Evolutionary conservation across 108 stramenopile genomes (phyloP), one percentile per base, ranked within the genome.

Genomic region (Discostella pseudostelligera): DNA sequence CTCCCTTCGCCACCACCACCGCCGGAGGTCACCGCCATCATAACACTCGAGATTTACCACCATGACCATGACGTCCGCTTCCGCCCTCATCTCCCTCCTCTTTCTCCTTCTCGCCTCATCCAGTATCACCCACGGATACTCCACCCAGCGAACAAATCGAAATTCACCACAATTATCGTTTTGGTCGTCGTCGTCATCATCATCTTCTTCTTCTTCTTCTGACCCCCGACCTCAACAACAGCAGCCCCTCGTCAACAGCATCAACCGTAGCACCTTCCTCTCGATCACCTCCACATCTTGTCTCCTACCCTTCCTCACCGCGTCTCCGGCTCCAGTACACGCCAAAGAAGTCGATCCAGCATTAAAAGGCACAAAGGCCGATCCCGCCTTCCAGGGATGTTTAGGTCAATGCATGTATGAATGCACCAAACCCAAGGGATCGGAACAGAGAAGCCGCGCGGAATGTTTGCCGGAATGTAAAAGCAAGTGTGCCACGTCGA

Each of bases 391-490:
- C 53, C 78, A 89, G 65, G 48, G 67, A 22, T 89, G 87, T 54
- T 63, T 86, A 5, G 72, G 70, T 22, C 45, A 67, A 48, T 90
- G 89, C 66, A 64, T 90, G 53, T 90, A 86, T 67, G 85, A 87
- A 32, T 90, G 89, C 66, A 90, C 89, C 56, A 90, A 90, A 69
- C 89, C 89, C 40, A 90, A 90, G 67, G 88, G 86, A 1, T 25
- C 13, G 4, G 90, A 88, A 39, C 84, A 86, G 63, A 83, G 81
- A 45, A 76, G 66, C 58, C 71, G 90, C 9, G 45, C 60, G 24
- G 87, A 88, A 43, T 91, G 90, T 61, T 48, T 91, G 19, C 83
- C 87, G 48, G 87, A 88, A 56, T 91, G 90, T 74, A 88, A 88
- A 60, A 46, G 17, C 16, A 76, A 84, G 56, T 91, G 85, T 66